A percentile compares a stretch with the other conserved stretches of the same genome.
These are phyloP conservation scores for Mortierella polycephala DNA, from an alignment of 371 early-diverging fungal genomes.

Conservation along the genomic window DNA sequence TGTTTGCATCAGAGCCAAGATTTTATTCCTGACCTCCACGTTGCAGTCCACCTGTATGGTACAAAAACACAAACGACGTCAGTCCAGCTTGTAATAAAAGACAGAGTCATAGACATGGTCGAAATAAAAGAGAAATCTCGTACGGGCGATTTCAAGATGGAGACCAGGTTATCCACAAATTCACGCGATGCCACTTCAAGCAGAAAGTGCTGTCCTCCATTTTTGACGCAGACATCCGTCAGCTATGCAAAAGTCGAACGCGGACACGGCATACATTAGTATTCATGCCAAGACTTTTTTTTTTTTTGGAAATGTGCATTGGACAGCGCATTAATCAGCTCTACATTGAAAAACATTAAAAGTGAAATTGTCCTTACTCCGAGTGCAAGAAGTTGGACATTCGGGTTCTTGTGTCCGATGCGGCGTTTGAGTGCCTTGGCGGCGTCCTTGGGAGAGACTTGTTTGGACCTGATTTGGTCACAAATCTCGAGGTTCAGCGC, in stretches of 20 bases:
- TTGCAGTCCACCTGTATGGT: constrained; percentile 59
- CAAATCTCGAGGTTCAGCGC: constrained; percentile 86
- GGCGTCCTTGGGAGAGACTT: constrained; percentile 81
- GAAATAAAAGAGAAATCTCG: constrained; percentile 22
- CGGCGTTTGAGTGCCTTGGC: constrained; percentile 78
- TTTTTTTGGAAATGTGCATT: background rate
- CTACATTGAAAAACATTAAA: background rate
- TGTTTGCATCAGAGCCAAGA: constrained; percentile 81
- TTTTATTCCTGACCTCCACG: constrained; percentile 77
- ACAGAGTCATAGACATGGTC: background rate
- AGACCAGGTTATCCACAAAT: constrained; percentile 85
- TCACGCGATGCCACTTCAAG: constrained; percentile 88
- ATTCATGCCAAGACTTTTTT: constrained; percentile 4
- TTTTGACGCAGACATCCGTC: constrained; percentile 93
- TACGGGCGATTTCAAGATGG: constrained; percentile 73
- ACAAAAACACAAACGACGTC: background rate
- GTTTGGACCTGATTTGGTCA: constrained; percentile 91
- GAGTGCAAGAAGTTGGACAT: constrained; percentile 89
- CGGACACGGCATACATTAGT: background rate
- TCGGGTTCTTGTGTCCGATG: constrained; percentile 89
- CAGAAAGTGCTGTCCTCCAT: constrained; percentile 88
- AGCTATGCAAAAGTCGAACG: constrained; percentile 61
- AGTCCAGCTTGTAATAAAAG: background rate
- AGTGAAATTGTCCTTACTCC: constrained; percentile 62
- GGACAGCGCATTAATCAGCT: background rate